Conservation (phyloP, 768 basidiomycete genomes). For the Tricholoma furcatifolium region DNA sequence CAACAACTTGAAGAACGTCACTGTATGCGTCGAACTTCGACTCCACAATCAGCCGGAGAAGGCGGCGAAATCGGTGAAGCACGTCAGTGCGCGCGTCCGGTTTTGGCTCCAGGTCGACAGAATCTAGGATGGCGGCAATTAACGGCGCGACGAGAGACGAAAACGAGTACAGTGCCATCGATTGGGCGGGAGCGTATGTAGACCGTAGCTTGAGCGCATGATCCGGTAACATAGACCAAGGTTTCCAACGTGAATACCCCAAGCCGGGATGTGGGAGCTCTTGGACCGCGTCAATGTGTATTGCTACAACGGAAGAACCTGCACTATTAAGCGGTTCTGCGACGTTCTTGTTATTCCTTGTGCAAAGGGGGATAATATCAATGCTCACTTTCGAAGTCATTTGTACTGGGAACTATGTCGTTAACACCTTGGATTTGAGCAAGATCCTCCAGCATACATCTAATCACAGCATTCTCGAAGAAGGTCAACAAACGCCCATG, state of each 20-base stretch:
- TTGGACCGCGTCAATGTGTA: constrained; percentile 55
- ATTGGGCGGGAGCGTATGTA: constrained; percentile 57
- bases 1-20: constrained; percentile 71
- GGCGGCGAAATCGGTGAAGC: constrained; percentile 47
- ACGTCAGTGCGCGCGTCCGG: constrained; percentile 32
- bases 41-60: constrained; percentile 52
- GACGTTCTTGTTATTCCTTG: background rate
- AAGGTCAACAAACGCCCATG: constrained; percentile 61
- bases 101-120: constrained; percentile 39
- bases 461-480: constrained; percentile 63
- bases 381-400: constrained; percentile 12
- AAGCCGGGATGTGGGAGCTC: constrained; percentile 21
- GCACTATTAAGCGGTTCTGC: constrained; percentile 15
- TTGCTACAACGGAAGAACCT: constrained; percentile 48
- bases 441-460: constrained; percentile 51
- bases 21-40: constrained; percentile 67
- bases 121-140: constrained; percentile 60
- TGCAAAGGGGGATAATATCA: background rate
- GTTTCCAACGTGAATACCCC: constrained; percentile 21
- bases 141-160: constrained; percentile 64
- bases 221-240: constrained; percentile 23
- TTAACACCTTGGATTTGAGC: constrained; percentile 31
- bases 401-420: constrained; percentile 1
- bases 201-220: constrained; percentile 37
- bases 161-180: constrained; percentile 53